Evolutionary conservation across 140 eudicot genomes (phyloP), one percentile per base, ranked within the genome.

Genomic region (Stevia rebaudiana): DNA sequence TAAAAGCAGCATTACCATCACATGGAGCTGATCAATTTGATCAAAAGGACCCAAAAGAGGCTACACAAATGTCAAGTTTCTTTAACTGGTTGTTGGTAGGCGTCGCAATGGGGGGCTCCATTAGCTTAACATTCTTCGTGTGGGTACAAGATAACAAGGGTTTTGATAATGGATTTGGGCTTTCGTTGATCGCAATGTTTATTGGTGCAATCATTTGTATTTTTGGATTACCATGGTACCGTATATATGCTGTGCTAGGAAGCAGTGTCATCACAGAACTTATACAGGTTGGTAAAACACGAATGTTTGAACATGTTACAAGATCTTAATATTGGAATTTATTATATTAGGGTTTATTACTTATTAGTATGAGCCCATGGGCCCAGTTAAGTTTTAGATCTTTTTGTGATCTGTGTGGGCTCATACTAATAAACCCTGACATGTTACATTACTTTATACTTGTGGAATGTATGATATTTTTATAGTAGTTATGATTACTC

Each of bases 1-100:
- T 89, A 22, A 89, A 85, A 71, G 83, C 95, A 0, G 75, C 88
- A 9, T 40, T 89, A 62, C 91, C 95, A 40, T 33, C 95, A 12
- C 97, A 80, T 30, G 97, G 97, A 3, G 95, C 95, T 1, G 97
- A 85, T 49, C 97, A 89, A 35, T 85, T 89, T 18, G 88, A 89
- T 0, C 80, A 74, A 3, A 80, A 79, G 31, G 94, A 88, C 30
- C 84, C 84, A 0, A 71, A 75, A 63, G 94, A 88, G 74, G 83
- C 83, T 3, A 46, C 22, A 25, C 76, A 76, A 11, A 75, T 75
- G 75, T 85, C 94, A 0, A 84, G 83, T 31, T 88, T 16, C 75
- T 88, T 88, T 72, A 88, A 88, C 60, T 73, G 84, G 79, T 37
- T 75, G 8, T 35, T 80, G 5, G 46, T 84, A 11, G 68, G 68